These are phyloP conservation scores for Mucuna pruriens DNA, from an alignment of 306 rosid genomes.

Conservation along the genomic window DNA sequence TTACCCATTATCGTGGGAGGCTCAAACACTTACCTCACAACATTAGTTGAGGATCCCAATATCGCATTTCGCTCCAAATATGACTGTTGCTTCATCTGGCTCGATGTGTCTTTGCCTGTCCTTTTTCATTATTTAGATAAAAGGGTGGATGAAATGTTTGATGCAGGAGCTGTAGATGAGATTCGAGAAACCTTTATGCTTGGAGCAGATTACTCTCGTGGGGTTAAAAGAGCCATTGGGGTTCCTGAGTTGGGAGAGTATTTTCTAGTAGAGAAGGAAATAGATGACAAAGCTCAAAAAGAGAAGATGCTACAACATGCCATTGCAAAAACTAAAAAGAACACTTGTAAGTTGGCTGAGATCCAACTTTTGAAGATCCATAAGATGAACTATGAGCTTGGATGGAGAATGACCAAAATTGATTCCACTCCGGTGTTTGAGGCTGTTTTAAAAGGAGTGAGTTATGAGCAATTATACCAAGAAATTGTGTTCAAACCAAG, in stretches of 20 bases:
- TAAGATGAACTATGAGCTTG: background rate
- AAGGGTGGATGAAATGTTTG: conserved; percentile 42
- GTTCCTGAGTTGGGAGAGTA: conserved; percentile 33
- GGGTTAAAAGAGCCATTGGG: conserved; percentile 47
- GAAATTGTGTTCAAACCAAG: conserved; percentile 36
- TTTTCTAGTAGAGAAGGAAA: background rate
- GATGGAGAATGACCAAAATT: conserved; percentile 35
- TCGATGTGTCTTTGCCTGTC: conserved; percentile 29
- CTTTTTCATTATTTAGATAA: conserved; percentile 1
- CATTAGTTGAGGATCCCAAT: conserved; percentile 11
- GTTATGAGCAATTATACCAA: background rate
- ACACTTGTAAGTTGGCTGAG: conserved; percentile 29
- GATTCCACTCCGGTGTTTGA: conserved; percentile 45
- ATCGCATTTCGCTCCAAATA: conserved; percentile 34
- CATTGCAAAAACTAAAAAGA: conserved; percentile 2
- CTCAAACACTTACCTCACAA: conserved; percentile 38
- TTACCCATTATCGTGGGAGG: conserved; percentile 50
- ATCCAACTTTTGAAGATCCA: background rate
- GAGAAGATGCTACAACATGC: conserved; percentile 1
- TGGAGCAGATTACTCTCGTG: conserved; percentile 1
- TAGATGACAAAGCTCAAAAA: background rate
- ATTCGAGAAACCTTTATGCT: conserved; percentile 6
- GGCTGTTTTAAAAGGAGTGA: background rate
- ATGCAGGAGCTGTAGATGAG: conserved; percentile 37
- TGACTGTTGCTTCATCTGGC: conserved; percentile 42